Base-by-base conservation (phyloP, 2,329 filamentous ascomycete genomes). In the Gaeumannomyces tritici region DNA sequence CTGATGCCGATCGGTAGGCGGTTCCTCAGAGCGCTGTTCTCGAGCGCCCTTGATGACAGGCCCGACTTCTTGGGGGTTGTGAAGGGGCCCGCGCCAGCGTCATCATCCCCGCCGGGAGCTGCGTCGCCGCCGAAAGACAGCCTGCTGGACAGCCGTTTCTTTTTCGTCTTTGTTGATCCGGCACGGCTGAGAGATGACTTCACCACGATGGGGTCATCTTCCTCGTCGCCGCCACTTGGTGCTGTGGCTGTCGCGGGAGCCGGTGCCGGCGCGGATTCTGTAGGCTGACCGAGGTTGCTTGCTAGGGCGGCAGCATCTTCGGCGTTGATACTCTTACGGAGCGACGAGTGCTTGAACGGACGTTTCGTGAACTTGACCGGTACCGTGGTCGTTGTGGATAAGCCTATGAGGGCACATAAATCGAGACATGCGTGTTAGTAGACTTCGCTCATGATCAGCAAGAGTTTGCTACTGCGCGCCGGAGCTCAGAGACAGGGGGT, bases 111-210 rank as follows among this genome's bases (percentile, higher is more conserved):
- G 63, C 81, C 80, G 24, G 80, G 79, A 1, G 33, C 24, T 27
- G 60, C 81, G 59, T 82, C 80, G 31, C 79, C 79, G 0, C 88
- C 90, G 72, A 96, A 96, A 0, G 91, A 96, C 27, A 96, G 80
- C 8, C 89, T 85, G 3, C 90, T 81, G 21, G 86, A 68, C 3
- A 77, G 73, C 2, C 79, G 86, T 4, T 89, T 88, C 70, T 90
- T 91, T 73, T 91, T 93, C 63, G 87, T 83, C 62, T 80, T 83
- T 9, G 76, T 68, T 1, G 82, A 83, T 15, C 75, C 76, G 0
- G 79, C 75, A 13, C 80, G 79, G 47, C 75, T 76, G 2, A 80
- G 64, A 0, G 73, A 71, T 1, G 84, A 82, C 1, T 81, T 78
- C 8, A 83, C 72, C 1, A 83, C 81, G 0, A 78, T 74, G 0